Percentiles rank a stretch among this genome's conserved stretches.
Evolutionary conservation across 2,329 filamentous ascomycete species (phyloP).

Genomic region (Paecilomyces variotii): DNA sequence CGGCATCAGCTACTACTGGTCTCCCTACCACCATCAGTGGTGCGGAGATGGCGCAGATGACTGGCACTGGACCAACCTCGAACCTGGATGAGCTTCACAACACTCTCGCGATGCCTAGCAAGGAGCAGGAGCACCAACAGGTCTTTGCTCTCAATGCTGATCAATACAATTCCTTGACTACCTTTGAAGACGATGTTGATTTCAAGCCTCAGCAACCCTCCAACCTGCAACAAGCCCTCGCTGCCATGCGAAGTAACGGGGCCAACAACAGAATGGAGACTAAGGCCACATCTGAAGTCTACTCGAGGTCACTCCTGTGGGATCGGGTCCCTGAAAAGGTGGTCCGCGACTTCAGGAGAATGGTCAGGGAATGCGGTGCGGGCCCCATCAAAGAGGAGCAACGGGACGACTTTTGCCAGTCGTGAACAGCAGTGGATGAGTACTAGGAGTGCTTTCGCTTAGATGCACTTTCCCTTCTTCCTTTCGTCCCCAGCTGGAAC

Average conservation of each 20-base stretch:
- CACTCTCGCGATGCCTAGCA: slow-evolving; percentile 63
- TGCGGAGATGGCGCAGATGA: slow-evolving; percentile 33
- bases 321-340: slow-evolving; percentile 89
- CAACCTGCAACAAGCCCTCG: slow-evolving; percentile 56
- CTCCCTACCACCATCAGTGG: slow-evolving; percentile 27
- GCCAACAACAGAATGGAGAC: slow-evolving; percentile 51
- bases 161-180: slow-evolving; percentile 81
- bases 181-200: slow-evolving; percentile 48
- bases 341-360: slow-evolving; percentile 83
- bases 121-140: slow-evolving; percentile 81
- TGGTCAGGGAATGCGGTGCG: slow-evolving; percentile 66
- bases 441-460: not conserved
- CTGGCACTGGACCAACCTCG: slow-evolving; percentile 21
- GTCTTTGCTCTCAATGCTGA: slow-evolving; percentile 77
- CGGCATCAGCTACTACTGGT: slow-evolving; percentile 15
- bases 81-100: slow-evolving; percentile 59
- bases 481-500: not conserved
- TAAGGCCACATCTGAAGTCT: slow-evolving; percentile 69
- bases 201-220: slow-evolving; percentile 34
- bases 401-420: slow-evolving; percentile 7
- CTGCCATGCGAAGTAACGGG: slow-evolving; percentile 63
- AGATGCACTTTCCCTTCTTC: not conserved
- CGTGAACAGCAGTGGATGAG: not conserved
- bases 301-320: slow-evolving; percentile 87
- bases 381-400: slow-evolving; percentile 25